Evolutionary conservation across 192 early-diverging fungal genomes (phyloP).

Genomic region (Coemansia umbellata): DNA sequence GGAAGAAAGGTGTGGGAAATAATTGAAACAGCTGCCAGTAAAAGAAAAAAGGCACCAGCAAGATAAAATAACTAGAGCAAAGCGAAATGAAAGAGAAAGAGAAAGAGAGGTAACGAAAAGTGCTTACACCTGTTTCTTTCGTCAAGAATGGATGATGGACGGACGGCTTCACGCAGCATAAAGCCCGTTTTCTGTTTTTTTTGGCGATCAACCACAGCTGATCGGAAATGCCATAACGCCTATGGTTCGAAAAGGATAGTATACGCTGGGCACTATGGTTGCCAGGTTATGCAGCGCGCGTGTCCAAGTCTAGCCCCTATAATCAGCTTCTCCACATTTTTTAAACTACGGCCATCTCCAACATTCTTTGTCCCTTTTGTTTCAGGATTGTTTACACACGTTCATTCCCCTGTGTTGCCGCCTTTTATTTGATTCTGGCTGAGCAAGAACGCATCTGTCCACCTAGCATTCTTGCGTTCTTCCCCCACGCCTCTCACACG

Average conservation of each 20-base stretch:
- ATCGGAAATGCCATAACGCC: conserved; percentile 14
- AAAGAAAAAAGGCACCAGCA: too few relatives aligned
- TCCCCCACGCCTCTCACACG: not conserved
- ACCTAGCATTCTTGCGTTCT: too few relatives aligned
- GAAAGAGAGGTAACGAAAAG: too few relatives aligned
- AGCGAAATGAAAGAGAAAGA: not conserved
- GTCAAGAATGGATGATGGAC: too few relatives aligned
- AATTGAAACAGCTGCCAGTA: too few relatives aligned
- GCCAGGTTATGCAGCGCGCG: too few relatives aligned
- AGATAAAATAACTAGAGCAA: not conserved
- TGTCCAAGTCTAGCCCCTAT: not conserved
- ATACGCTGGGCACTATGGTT: not conserved
- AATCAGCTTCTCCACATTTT: not conserved
- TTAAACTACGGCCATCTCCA: conserved; percentile 3
- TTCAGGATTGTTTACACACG: not conserved
- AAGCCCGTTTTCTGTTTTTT: not conserved
- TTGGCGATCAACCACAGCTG: too few relatives aligned
- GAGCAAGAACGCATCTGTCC: too few relatives aligned
- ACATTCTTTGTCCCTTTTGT: not conserved
- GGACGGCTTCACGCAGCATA: too few relatives aligned
- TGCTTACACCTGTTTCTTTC: too few relatives aligned
- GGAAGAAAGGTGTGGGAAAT: too few relatives aligned
- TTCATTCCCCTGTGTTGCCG: not conserved
- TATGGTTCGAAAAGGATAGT: not conserved
- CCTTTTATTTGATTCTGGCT: not conserved